Conservation (phyloP, 768 basidiomycete species). For the Lyophyllum decastes region DNA sequence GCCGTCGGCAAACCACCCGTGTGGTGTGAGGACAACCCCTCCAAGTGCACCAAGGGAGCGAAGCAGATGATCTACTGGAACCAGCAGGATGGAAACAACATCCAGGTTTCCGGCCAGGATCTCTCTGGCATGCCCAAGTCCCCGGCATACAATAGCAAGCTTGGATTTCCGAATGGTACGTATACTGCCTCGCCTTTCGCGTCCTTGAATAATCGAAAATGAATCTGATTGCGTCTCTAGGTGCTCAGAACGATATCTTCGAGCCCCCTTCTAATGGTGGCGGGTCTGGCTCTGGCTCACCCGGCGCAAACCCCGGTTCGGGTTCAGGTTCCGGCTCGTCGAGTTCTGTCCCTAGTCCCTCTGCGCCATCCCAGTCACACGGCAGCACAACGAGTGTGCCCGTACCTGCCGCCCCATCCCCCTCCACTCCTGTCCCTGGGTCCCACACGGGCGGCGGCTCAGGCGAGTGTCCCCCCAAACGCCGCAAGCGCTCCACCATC, state of each 20-base stretch:
- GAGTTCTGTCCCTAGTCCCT: not conserved
- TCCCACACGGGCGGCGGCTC: constrained; percentile 11
- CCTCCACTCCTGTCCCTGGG: not conserved
- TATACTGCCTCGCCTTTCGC: not conserved
- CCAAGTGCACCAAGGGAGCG: constrained; percentile 44
- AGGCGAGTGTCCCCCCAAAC: constrained; percentile 1
- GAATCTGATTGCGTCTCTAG: constrained; percentile 21
- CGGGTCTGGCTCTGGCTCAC: not conserved
- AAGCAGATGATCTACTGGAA: constrained; percentile 63
- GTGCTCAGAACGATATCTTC: constrained; percentile 49
- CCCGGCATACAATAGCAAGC: constrained; percentile 50
- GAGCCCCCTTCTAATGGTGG: constrained; percentile 12
- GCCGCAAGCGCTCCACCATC: not conserved
- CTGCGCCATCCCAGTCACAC: not conserved
- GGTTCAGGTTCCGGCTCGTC: too few species aligned
- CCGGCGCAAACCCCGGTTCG: too few species aligned
- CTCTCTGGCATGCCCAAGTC: constrained; percentile 38
- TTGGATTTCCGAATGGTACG: constrained; percentile 49
- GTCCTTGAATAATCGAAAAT: constrained; percentile 7
- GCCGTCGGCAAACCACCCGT: constrained; percentile 44
- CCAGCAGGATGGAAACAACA: constrained; percentile 49
- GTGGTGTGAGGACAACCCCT: constrained; percentile 52
- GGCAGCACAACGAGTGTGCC: not conserved
- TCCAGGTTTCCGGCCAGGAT: constrained; percentile 43
- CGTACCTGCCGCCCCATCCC: not conserved